These are phyloP conservation scores for Paxillus involutus DNA, from an alignment of 768 basidiomycete genomes.

Conservation along the genomic window DNA sequence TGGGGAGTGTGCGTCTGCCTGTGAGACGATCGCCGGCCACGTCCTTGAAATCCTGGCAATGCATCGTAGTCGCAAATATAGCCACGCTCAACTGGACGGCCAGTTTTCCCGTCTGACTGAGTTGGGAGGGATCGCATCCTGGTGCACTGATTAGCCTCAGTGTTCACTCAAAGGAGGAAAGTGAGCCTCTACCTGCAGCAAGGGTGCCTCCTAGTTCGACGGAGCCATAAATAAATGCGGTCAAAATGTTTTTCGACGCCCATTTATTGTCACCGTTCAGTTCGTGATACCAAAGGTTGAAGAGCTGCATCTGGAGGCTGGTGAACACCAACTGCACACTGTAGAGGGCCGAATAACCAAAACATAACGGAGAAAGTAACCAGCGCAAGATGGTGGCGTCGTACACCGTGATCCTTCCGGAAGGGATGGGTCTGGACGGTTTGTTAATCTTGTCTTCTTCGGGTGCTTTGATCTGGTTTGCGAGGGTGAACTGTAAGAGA, in stretches of 20 bases:
- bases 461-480: constrained; percentile 38
- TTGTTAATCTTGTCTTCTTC: constrained; percentile 44
- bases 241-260: constrained; percentile 28
- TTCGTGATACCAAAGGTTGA: constrained; percentile 37
- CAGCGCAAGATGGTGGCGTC: constrained; percentile 37
- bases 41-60: constrained; percentile 36
- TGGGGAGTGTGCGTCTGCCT: constrained; percentile 41
- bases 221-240: constrained; percentile 32
- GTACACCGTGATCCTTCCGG: constrained; percentile 36
- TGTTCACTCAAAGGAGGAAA: too few relatives aligned
- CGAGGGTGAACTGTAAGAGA: constrained; percentile 37
- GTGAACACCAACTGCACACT: constrained; percentile 27
- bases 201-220: constrained; percentile 35
- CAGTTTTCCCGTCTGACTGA: constrained; percentile 7
- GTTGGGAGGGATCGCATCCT: constrained; percentile 5
- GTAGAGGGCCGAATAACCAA: constrained; percentile 29
- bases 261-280: constrained; percentile 26
- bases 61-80: constrained; percentile 32
- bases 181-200: constrained; percentile 24
- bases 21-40: constrained; percentile 36
- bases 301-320: constrained; percentile 23
- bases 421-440: constrained; percentile 41
- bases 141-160: too few relatives aligned
- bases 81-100: constrained; percentile 28
- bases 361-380: constrained; percentile 32